Evolutionary conservation across 257 asterid species (phyloP).

Genomic region (Knoxia roxburghii): DNA sequence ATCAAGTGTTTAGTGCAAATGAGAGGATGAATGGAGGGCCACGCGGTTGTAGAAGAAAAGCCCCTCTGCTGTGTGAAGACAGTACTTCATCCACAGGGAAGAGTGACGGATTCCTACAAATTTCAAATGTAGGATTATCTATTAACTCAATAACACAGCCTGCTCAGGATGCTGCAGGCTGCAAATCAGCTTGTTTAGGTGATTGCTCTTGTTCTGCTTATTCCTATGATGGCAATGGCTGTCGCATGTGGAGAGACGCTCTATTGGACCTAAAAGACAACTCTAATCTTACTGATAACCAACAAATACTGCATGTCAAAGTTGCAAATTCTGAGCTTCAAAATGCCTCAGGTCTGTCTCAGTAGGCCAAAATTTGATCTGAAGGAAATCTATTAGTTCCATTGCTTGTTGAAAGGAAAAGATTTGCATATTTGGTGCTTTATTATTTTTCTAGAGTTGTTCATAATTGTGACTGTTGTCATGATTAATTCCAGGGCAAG

Average conservation of each 20-base stretch:
- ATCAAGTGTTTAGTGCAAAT: slow-evolving; percentile 2
- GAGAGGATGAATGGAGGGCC: background rate
- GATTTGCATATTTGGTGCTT: background rate
- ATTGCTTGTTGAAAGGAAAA: background rate
- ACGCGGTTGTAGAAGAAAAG: slow-evolving; percentile 25
- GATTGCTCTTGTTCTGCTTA: slow-evolving; percentile 34
- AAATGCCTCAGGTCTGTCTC: slow-evolving; percentile 24
- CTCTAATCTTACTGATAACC: background rate
- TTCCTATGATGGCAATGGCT: slow-evolving; percentile 16
- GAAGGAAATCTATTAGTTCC: background rate
- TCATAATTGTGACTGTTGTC: background rate
- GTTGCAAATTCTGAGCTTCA: slow-evolving; percentile 27
- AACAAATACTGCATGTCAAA: slow-evolving; percentile 20
- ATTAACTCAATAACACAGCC: slow-evolving; percentile 1
- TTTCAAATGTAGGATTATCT: slow-evolving; percentile 18
- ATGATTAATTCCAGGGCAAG: slow-evolving; percentile 27
- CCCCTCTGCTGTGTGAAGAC: slow-evolving; percentile 25
- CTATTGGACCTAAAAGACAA: slow-evolving; percentile 15
- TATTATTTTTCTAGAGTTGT: background rate
- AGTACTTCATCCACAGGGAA: slow-evolving; percentile 1
- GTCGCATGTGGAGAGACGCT: slow-evolving; percentile 34
- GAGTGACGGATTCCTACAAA: slow-evolving; percentile 18
- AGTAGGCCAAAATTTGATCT: background rate
- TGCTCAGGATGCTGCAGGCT: slow-evolving; percentile 11
- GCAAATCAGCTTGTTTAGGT: slow-evolving; percentile 24